Conservation (phyloP, 2,329 filamentous ascomycete species). For the Didymella arachidicola region DNA sequence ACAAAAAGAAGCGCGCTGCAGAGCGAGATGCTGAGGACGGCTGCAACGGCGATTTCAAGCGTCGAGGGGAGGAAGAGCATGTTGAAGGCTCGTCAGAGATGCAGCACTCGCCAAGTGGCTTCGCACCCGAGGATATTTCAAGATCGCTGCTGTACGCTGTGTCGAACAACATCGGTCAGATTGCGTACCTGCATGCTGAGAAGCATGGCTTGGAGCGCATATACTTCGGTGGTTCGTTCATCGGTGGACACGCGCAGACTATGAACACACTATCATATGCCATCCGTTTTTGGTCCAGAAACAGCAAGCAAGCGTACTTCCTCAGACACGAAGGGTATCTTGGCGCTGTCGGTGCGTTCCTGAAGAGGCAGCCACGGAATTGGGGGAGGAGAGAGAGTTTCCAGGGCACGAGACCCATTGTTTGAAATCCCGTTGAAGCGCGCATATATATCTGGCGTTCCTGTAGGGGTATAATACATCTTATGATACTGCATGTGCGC, state of each 20-base stretch:
- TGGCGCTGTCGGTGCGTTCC: constrained; percentile 90
- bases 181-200: constrained; percentile 95
- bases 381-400: constrained; percentile 87
- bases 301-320: constrained; percentile 94
- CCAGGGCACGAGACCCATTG: constrained; percentile 53
- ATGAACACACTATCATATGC: constrained; percentile 98
- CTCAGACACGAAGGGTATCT: constrained; percentile 94
- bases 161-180: constrained; percentile 96
- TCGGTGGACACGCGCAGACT: constrained; percentile 93
- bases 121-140: constrained; percentile 84
- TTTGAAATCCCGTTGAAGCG: constrained; percentile 6
- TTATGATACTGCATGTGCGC: background rate
- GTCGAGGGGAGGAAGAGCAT: constrained; percentile 47
- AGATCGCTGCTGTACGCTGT: constrained; percentile 92
- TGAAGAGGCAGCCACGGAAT: constrained; percentile 87
- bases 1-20: constrained; percentile 86
- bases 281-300: constrained; percentile 97
- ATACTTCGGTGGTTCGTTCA: constrained; percentile 97
- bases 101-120: constrained; percentile 57
- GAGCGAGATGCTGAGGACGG: constrained; percentile 79
- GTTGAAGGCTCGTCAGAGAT: constrained; percentile 40
- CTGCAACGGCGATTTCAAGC: constrained; percentile 60
- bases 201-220: constrained; percentile 91
- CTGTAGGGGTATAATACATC: background rate
- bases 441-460: constrained; percentile 5